Evolutionary conservation across 1,284 basidiomycete species (phyloP).

Genomic region (Laetiporus sulphureus): DNA sequence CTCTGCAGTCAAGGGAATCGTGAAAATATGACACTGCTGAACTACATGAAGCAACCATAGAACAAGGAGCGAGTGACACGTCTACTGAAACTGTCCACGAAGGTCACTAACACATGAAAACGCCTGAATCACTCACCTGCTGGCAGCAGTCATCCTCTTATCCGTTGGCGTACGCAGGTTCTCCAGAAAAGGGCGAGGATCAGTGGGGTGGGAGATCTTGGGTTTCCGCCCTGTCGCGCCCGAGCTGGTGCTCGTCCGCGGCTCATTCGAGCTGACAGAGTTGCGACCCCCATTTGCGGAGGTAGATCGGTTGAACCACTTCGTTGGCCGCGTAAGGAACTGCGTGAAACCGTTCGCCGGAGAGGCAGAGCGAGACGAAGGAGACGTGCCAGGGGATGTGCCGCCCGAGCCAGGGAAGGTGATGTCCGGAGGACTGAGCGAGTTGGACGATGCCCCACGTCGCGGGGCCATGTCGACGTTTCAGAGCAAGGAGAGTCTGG

Average conservation of each 20-base stretch:
- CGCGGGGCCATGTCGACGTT: conserved; percentile 21
- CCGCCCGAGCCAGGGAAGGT: conserved; percentile 13
- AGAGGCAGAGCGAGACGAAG: conserved; percentile 23
- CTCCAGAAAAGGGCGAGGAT: conserved; percentile 65
- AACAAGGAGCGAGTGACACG: no score
- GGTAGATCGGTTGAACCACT: conserved; percentile 27
- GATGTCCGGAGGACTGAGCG: conserved; percentile 23
- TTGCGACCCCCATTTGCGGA: conserved; percentile 20
- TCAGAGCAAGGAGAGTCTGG: conserved; percentile 2
- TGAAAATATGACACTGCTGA: no score
- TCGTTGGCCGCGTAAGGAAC: conserved; percentile 25
- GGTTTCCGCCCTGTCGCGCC: conserved; percentile 49
- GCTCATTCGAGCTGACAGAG: conserved; percentile 31
- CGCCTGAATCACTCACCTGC: conserved; percentile 11
- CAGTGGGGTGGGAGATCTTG: conserved; percentile 77
- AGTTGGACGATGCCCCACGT: conserved; percentile 20
- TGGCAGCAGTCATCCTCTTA: conserved; percentile 30
- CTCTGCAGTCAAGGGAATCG: no score
- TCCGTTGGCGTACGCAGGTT: conserved; percentile 22
- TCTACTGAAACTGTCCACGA: no score
- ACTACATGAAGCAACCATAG: no score
- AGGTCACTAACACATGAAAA: no score
- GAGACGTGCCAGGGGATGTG: conserved; percentile 20
- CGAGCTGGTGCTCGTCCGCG: conserved; percentile 49
- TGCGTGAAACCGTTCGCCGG: conserved; percentile 25